Conservation (phyloP, 2,329 filamentous ascomycete genomes). For the Colletotrichum spaethianum region DNA sequence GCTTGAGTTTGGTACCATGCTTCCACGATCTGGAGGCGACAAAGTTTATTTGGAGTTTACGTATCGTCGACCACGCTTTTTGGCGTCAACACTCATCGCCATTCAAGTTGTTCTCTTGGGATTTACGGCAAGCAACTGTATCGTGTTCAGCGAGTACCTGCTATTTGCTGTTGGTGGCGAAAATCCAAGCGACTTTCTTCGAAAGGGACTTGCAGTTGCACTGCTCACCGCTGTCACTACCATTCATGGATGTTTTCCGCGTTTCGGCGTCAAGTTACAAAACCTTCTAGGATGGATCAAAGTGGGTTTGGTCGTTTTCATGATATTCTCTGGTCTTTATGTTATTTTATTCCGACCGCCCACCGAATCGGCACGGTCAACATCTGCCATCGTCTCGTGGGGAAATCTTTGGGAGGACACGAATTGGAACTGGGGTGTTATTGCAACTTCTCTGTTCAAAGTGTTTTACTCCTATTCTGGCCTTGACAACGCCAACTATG, state of each 20-base stretch:
- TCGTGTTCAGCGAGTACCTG: slow-evolving; percentile 77
- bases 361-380: background rate
- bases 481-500: slow-evolving; percentile 77
- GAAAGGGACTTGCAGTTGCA: slow-evolving; percentile 70
- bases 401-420: slow-evolving; percentile 73
- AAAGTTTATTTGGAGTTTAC: slow-evolving; percentile 82
- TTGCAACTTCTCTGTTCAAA: slow-evolving; percentile 78
- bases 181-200: slow-evolving; percentile 63
- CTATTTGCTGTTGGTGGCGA: slow-evolving; percentile 70
- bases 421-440: slow-evolving; percentile 77
- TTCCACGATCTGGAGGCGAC: slow-evolving; percentile 77
- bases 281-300: slow-evolving; percentile 76
- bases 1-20: slow-evolving; percentile 79
- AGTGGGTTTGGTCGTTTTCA: slow-evolving; percentile 71
- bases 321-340: slow-evolving; percentile 73
- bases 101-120: slow-evolving; percentile 75
- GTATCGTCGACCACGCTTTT: slow-evolving; percentile 73
- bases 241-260: slow-evolving; percentile 71
- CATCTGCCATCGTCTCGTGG: slow-evolving; percentile 55
- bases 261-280: slow-evolving; percentile 71
- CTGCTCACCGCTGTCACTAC: slow-evolving; percentile 70
- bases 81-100: slow-evolving; percentile 75
- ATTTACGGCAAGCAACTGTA: slow-evolving; percentile 79
- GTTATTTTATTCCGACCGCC: slow-evolving; percentile 64
- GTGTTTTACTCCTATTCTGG: slow-evolving; percentile 80